Evolutionary conservation across 2,329 filamentous ascomycete genomes (phyloP).

Genomic region (Scortechinia acanthostroma): DNA sequence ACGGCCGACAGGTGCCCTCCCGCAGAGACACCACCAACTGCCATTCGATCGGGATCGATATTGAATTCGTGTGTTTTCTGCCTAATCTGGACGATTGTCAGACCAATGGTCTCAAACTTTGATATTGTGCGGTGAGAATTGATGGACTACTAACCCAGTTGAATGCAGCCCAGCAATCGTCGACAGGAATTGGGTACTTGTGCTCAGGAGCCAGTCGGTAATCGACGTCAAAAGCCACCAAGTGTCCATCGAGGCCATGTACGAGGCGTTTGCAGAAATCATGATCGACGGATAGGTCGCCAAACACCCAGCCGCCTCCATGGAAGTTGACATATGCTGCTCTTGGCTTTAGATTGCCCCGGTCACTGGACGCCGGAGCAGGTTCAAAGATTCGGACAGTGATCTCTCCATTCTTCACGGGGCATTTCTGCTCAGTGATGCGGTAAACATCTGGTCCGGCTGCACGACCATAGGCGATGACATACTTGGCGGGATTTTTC

Average conservation of each 20-base stretch:
- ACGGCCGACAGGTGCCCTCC: slow-evolving; percentile 28
- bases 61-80: slow-evolving; percentile 20
- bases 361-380: slow-evolving; percentile 11
- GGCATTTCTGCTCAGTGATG: slow-evolving; percentile 27
- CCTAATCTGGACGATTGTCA: no score
- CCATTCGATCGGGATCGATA: slow-evolving; percentile 19
- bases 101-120: no score
- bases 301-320: slow-evolving; percentile 28
- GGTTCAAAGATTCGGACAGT: slow-evolving; percentile 28
- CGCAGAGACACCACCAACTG: slow-evolving; percentile 27
- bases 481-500: slow-evolving; percentile 25
- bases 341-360: slow-evolving; percentile 11
- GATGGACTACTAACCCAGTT: neutral
- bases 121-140: no score
- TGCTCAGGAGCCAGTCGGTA: slow-evolving; percentile 29
- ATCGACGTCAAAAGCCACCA: slow-evolving; percentile 32
- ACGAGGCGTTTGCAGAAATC: slow-evolving; percentile 29
- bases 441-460: slow-evolving; percentile 21
- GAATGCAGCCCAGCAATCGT: slow-evolving; percentile 21
- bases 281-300: slow-evolving; percentile 22
- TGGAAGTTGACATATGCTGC: slow-evolving; percentile 25
- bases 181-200: slow-evolving; percentile 22
- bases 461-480: slow-evolving; percentile 24
- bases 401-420: slow-evolving; percentile 26
- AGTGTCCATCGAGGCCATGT: slow-evolving; percentile 18